Conservation (phyloP, 768 basidiomycete species). For the Gymnopilus junonius region DNA sequence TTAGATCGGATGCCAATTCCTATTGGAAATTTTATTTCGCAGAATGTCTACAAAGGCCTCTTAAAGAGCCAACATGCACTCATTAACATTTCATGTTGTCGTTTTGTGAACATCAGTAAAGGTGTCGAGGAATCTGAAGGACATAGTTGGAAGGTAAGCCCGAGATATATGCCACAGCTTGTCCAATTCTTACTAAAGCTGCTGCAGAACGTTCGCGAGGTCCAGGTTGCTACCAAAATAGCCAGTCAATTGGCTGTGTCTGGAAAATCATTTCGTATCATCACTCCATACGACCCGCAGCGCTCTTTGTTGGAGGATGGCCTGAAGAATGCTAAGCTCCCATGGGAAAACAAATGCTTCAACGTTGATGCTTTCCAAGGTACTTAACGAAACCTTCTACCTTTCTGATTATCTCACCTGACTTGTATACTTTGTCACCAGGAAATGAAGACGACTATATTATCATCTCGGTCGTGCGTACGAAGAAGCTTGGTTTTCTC, state of each 20-base stretch:
- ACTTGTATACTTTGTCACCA: slow-evolving; percentile 24
- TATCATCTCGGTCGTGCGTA: slow-evolving; percentile 72
- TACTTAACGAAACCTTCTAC: slow-evolving; percentile 26
- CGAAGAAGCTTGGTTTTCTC: slow-evolving; percentile 66
- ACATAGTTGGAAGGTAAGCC: slow-evolving; percentile 42
- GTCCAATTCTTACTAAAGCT: background rate
- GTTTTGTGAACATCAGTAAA: slow-evolving; percentile 56
- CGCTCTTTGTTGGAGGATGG: slow-evolving; percentile 53
- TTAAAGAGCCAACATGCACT: slow-evolving; percentile 53
- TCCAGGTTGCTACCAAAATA: slow-evolving; percentile 48
- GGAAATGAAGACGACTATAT: slow-evolving; percentile 80
- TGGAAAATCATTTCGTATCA: slow-evolving; percentile 54
- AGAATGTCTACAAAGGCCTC: slow-evolving; percentile 55
- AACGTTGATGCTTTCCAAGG: slow-evolving; percentile 85
- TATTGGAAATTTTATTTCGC: slow-evolving; percentile 66
- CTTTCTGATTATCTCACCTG: background rate
- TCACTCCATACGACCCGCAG: slow-evolving; percentile 81
- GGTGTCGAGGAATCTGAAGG: slow-evolving; percentile 36
- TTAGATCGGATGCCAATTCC: slow-evolving; percentile 67
- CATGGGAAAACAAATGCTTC: slow-evolving; percentile 67
- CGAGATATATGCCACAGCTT: background rate
- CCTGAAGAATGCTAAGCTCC: slow-evolving; percentile 48
- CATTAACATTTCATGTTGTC: slow-evolving; percentile 43
- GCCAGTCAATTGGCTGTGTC: slow-evolving; percentile 44
- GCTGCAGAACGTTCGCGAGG: slow-evolving; percentile 58